Conservation (phyloP, 2,329 filamentous ascomycete species). For the Stachybotrys elegans region DNA sequence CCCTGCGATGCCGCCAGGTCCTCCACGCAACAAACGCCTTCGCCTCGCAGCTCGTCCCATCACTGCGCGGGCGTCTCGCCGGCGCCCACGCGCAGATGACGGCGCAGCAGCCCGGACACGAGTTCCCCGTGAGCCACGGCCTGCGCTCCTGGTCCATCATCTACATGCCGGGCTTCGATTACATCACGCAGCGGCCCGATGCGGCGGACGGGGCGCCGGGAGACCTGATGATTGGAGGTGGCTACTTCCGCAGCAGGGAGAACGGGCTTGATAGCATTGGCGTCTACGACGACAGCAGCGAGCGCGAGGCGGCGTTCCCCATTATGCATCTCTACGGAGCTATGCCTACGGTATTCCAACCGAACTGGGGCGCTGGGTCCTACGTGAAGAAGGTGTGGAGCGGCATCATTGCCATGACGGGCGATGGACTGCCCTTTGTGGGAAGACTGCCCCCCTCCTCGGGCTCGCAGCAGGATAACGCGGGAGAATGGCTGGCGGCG, state of each 20-base stretch:
- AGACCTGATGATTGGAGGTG: conserved; percentile 52
- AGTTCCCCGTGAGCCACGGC: conserved; percentile 23
- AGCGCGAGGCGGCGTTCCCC: conserved; percentile 31
- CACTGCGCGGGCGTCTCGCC: conserved; percentile 38
- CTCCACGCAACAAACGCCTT: conserved; percentile 56
- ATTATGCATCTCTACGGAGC: conserved; percentile 34
- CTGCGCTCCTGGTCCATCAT: conserved; percentile 46
- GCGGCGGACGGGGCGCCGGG: conserved; percentile 21
- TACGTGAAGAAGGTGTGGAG: conserved; percentile 40
- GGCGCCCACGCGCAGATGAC: conserved; percentile 45
- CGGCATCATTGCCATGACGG: conserved; percentile 42
- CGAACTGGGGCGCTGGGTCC: conserved; percentile 25
- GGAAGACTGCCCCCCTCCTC: conserved; percentile 33
- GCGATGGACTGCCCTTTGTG: conserved; percentile 45
- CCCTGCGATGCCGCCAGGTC: conserved; percentile 41
- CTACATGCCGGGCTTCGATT: conserved; percentile 43
- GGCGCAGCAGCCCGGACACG: conserved; percentile 36
- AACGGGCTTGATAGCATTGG: conserved; percentile 42
- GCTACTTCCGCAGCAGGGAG: conserved; percentile 35
- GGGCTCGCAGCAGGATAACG: conserved; percentile 10
- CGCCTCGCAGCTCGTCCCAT: conserved; percentile 45
- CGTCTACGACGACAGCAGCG: conserved; percentile 36
- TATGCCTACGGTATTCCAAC: conserved; percentile 36
- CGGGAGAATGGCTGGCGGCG: conserved; percentile 46
- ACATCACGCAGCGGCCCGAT: conserved; percentile 42